Base-by-base conservation (phyloP, 2,329 filamentous ascomycete species). In the Sporothrix globosa region DNA sequence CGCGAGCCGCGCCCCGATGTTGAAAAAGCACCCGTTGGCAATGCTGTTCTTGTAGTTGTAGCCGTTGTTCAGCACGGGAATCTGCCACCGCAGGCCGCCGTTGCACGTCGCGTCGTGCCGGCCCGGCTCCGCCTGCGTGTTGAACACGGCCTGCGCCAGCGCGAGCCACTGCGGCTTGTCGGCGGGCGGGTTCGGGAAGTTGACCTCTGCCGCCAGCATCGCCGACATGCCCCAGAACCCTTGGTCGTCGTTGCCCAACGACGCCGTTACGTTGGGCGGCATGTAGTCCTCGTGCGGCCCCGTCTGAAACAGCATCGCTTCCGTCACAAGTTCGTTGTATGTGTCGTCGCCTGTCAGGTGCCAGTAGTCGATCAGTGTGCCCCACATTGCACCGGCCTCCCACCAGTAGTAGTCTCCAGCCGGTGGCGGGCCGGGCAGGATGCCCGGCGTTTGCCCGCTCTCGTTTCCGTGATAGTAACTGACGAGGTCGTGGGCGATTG, bases 1-100 rank as follows among this genome's bases (percentile, higher is more conserved):
- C 0, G 87, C 88, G 1, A 92, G 82, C 3, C 90, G 86, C 2
- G 89, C 83, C 3, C 80, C 82, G 17, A 86, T 74, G 73, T 85
- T 83, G 78, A 86, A 84, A 75, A 84, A 84, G 70, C 79, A 79
- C 13, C 80, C 83, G 72, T 84, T 85, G n/a, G 82, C 80, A 11
- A 83, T 79, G 34, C 78, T 78, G 72, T 85, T 84, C 76, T 85
- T 92, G 82, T 91, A 91, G 73, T 86, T 82, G 78, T 89, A 92
- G 3, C 90, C 90, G 24, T 78, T 81, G 75, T 91, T 90, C 75
- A 86, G 85, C 0, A 82, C 78, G 74, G 85, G 87, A 60, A 91
- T 87, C 79, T 92, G 89, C 88, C 88, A 91, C 72, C 88, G 85
- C 71, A 91, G 77, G 1, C 89, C 90, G 67, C 89, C 89, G 21